Base-by-base conservation (phyloP, 805 yeast species). In the Lipomyces starkeyi region DNA sequence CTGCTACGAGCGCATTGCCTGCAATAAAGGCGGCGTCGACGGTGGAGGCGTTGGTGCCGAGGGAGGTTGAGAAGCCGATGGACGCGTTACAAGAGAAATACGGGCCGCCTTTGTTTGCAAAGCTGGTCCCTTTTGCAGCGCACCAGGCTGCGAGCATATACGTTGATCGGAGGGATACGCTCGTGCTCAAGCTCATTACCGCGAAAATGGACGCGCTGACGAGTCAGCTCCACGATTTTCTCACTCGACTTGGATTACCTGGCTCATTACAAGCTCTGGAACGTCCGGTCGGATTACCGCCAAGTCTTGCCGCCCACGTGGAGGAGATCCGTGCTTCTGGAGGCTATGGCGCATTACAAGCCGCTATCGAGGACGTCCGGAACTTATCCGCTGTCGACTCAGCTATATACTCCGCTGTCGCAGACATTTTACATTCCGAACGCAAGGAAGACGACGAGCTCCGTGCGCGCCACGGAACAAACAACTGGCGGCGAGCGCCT, bases 101-200 rank as follows among this genome's bases (percentile, higher is more conserved):
- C 34, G 63, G 72, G 53, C 53, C 63, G 40, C 74, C 78, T 3
- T 73, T 88, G n/a, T 88, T 93, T 72, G 78, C 79, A n/a, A 85
- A 85, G 25, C 77, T 93, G 2, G 75, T 92, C 1, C 97, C 98
- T 0, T 85, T 84, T 71, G 77, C 83, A 2, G 85, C 91, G 1
- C 83, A 90, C 55, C 90, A 88, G 72, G 83, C 86, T 2, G 87
- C 91, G 0, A 85, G 84, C 54, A 88, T 93, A 0, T 91, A 86
- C 74, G 83, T 85, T 62, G 94, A 89, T 68, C 81, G 93, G 68
- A 87, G 87, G 66, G 85, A 85, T 14, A 78, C 78, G 2, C 90
- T 83, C 73, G 81, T 90, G 9, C 68, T 76, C 20, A 78, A 79
- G 35, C 83, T 85, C 59, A 68, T 86, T 2, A 69, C 81, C 71